A percentile compares a stretch with the other conserved stretches of the same genome.
Evolutionary conservation across 345 rosid genomes (phyloP).

Genomic region (Toxicodendron radicans): DNA sequence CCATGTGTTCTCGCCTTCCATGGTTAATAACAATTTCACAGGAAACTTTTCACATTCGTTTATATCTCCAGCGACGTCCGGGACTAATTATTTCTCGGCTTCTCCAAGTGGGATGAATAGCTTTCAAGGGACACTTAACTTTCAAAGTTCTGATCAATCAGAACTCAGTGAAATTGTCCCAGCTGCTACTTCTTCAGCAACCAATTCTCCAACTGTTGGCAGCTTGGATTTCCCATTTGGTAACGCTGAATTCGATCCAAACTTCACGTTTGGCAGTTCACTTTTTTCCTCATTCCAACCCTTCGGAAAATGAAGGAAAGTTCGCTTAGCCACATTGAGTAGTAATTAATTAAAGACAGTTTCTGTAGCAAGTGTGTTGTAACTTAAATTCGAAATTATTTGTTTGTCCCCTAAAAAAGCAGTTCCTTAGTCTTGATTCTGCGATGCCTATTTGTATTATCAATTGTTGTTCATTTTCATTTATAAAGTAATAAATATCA

Average conservation of each 20-base stretch:
- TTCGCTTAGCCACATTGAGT: too few relatives aligned
- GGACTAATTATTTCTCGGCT: constrained; percentile 27
- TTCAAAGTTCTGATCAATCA: constrained; percentile 18
- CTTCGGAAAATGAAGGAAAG: not conserved
- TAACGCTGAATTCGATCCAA: constrained; percentile 38
- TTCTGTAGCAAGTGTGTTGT: too few relatives aligned
- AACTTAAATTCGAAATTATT: too few relatives aligned
- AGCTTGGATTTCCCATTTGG: constrained; percentile 40
- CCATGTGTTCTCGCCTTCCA: constrained; percentile 22
- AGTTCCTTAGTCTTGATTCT: too few relatives aligned
- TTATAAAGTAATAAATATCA: too few relatives aligned
- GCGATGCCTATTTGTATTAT: too few relatives aligned
- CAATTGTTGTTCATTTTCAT: too few relatives aligned
- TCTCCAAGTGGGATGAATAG: constrained; percentile 17
- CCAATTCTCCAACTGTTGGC: constrained; percentile 43
- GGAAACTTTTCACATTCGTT: constrained; percentile 30
- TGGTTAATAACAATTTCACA: constrained; percentile 14
- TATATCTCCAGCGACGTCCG: constrained; percentile 30
- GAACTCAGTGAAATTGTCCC: constrained; percentile 22
- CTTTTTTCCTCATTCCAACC: constrained; percentile 24
- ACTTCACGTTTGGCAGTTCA: constrained; percentile 37
- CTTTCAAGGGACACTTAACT: constrained; percentile 22
- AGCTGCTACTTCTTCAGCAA: constrained; percentile 33
- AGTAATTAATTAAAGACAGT: too few relatives aligned
- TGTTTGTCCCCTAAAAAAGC: too few relatives aligned